Conservation (phyloP, 2,329 filamentous ascomycete genomes). For the Fusarium praegraminearum region DNA sequence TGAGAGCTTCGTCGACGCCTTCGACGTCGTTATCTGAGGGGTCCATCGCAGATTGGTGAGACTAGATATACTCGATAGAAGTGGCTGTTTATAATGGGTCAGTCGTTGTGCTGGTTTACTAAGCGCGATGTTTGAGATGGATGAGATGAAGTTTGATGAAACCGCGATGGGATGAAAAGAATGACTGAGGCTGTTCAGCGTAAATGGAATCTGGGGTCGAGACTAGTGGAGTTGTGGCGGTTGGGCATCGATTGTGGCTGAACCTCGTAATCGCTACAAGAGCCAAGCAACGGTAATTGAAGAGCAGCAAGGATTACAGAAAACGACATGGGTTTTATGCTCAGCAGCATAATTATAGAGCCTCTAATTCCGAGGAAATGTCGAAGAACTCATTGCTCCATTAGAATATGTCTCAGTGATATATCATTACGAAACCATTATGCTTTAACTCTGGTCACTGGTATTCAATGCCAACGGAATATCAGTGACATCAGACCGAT, state of each 20-base stretch:
- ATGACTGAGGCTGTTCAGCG: conserved; percentile 28
- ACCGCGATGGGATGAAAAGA: conserved; percentile 29
- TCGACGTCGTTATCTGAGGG: conserved; percentile 23
- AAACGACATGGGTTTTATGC: neutral
- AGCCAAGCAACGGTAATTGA: neutral
- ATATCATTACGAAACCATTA: neutral
- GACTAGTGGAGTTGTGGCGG: conserved; percentile 37
- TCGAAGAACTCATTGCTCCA: neutral
- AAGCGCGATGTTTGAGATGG: conserved; percentile 11
- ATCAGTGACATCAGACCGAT: conserved; percentile 26
- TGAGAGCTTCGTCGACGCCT: conserved; percentile 57
- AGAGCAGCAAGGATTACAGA: conserved; percentile 7
- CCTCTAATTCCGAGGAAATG: neutral
- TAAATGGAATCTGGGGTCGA: conserved; percentile 45
- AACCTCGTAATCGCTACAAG: neutral
- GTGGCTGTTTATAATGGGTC: neutral
- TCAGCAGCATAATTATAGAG: neutral
- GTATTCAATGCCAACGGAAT: neutral
- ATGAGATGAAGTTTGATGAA: conserved; percentile 10
- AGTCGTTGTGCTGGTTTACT: neutral
- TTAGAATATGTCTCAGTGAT: neutral
- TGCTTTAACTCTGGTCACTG: neutral
- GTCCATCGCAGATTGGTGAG: conserved; percentile 9
- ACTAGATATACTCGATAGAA: neutral
- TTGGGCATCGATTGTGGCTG: conserved; percentile 31